A percentile compares a stretch with the other conserved stretches of the same genome.
phyloP scores from a whole-genome alignment of 2,329 filamentous ascomycete species.

The Onygenales sp. region DNA sequence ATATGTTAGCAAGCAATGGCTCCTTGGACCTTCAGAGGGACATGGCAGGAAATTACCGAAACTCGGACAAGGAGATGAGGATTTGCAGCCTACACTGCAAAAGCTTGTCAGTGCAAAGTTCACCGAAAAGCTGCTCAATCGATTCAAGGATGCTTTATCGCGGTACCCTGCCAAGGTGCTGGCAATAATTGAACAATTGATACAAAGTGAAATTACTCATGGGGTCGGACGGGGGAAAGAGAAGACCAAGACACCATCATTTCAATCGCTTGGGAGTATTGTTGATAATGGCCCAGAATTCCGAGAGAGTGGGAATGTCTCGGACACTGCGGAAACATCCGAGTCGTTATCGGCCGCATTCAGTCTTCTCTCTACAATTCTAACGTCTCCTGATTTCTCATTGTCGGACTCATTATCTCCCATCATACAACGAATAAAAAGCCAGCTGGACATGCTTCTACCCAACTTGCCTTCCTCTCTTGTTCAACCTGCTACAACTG shows the following conservation, averaged over 20 bases:
- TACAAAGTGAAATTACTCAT: slow-evolving; percentile 24
- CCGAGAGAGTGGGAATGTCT: slow-evolving; percentile 5
- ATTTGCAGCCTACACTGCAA: slow-evolving; percentile 21
- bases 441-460: slow-evolving; percentile 26
- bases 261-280: slow-evolving; percentile 29
- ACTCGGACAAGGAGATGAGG: slow-evolving; percentile 11
- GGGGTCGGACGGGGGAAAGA: slow-evolving; percentile 1
- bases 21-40: slow-evolving; percentile 19
- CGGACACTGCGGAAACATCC: slow-evolving; percentile 17
- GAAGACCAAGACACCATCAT: slow-evolving; percentile 15
- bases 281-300: slow-evolving; percentile 11
- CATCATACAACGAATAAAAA: slow-evolving; percentile 24
- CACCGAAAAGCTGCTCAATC: slow-evolving; percentile 30
- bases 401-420: slow-evolving; percentile 20
- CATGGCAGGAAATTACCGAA: background rate
- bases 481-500: slow-evolving; percentile 29
- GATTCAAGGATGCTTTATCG: slow-evolving; percentile 34
- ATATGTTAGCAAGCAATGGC: slow-evolving; percentile 32
- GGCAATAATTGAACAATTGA: slow-evolving; percentile 32
- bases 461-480: slow-evolving; percentile 23
- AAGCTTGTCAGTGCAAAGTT: slow-evolving; percentile 33
- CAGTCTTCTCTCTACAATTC: slow-evolving; percentile 33
- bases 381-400: slow-evolving; percentile 32
- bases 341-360: slow-evolving; percentile 33
- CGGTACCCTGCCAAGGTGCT: slow-evolving; percentile 30